Conservation (phyloP, 257 asterid species). For the Solanum pinnatisectum region DNA sequence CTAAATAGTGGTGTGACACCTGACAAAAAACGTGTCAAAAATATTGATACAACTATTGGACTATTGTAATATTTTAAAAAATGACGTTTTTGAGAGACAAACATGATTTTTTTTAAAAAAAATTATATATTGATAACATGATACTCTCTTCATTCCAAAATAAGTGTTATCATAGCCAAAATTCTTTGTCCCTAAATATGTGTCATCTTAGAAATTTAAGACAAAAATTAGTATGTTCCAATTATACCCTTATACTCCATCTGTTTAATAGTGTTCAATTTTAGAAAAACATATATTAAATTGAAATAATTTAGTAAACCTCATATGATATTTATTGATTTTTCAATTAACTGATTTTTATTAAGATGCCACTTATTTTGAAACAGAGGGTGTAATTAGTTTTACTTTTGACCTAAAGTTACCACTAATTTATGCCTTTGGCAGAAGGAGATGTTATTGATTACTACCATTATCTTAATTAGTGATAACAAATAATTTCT, state of each 20-base stretch:
- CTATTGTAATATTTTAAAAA: neutral
- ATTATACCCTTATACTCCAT: no score
- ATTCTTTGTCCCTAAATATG: no score
- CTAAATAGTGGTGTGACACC: neutral
- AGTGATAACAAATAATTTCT: neutral
- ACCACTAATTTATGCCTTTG: neutral
- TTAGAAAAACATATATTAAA: no score
- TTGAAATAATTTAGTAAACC: no score
- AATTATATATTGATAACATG: neutral
- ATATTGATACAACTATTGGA: neutral
- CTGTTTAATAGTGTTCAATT: no score
- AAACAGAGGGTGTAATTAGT: neutral
- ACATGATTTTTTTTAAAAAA: neutral
- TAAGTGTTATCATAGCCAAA: no score
- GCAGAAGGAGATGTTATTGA: neutral
- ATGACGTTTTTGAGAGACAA: no score
- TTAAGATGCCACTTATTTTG: no score
- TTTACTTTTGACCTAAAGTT: neutral
- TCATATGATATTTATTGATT: no score
- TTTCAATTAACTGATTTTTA: no score
- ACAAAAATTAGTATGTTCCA: no score
- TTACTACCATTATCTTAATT: neutral
- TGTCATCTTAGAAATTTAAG: no score
- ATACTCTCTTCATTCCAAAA: neutral
- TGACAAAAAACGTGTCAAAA: neutral